Evolutionary conservation across 768 basidiomycete genomes (phyloP).

Genomic region (Lentinula boryana): DNA sequence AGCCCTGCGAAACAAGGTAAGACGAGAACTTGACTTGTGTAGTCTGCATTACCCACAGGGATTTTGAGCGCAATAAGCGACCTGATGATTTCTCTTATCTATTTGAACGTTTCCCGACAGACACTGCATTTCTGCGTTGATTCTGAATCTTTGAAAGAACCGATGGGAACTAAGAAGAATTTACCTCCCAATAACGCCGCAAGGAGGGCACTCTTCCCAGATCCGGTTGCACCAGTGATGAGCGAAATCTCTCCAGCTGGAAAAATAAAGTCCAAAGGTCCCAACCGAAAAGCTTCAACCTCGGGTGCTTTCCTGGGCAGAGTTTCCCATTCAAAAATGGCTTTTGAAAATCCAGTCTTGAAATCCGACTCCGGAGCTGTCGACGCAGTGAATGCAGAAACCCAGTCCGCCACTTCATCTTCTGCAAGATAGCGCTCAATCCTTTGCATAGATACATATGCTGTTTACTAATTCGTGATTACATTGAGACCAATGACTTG

Average conservation of each 20-base stretch:
- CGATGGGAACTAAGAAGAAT: conserved; percentile 10
- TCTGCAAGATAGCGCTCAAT: conserved; percentile 71
- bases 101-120: conserved; percentile 46
- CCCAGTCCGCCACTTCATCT: conserved; percentile 75
- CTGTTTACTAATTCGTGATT: conserved; percentile 20
- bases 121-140: conserved; percentile 50
- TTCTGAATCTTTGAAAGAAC: neutral
- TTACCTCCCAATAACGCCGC: conserved; percentile 62
- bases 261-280: conserved; percentile 52
- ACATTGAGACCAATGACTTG: conserved; percentile 1
- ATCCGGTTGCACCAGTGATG: conserved; percentile 60
- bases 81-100: conserved; percentile 49
- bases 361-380: conserved; percentile 10
- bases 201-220: conserved; percentile 64
- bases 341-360: conserved; percentile 47
- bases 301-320: conserved; percentile 17
- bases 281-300: conserved; percentile 44
- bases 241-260: conserved; percentile 52
- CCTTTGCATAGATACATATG: conserved; percentile 76
- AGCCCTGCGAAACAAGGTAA: conserved; percentile 44
- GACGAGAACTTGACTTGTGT: neutral
- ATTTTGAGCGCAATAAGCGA: conserved; percentile 67
- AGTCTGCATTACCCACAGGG: conserved; percentile 38
- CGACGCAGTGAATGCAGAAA: conserved; percentile 50
- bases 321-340: conserved; percentile 54